Evolutionary conservation across 2,329 filamentous ascomycete species (phyloP).

Genomic region (Penicillium sumatraense): DNA sequence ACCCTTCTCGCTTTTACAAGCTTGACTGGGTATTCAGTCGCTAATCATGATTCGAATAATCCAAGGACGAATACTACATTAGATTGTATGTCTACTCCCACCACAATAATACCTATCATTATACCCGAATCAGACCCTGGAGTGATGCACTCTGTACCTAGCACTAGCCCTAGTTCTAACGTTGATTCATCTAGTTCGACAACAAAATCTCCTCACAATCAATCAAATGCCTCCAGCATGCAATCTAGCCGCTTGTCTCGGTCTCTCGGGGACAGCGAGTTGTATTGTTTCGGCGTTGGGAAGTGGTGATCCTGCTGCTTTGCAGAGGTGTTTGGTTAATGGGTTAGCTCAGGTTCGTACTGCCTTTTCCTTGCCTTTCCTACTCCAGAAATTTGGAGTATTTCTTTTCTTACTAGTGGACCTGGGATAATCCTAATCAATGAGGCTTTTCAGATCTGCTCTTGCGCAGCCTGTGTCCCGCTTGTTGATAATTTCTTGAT

Average conservation of each 20-base stretch:
- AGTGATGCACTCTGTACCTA: too few species aligned
- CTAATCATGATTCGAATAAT: background rate
- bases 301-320: constrained; percentile 17
- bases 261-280: constrained; percentile 17
- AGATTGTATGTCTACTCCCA: background rate
- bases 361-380: too few species aligned
- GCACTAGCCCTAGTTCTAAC: too few species aligned
- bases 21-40: background rate
- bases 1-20: constrained; percentile 9
- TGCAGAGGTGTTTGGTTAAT: constrained; percentile 20
- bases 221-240: constrained; percentile 21
- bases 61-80: background rate
- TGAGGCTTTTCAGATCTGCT: constrained; percentile 24
- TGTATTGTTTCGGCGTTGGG: constrained; percentile 23
- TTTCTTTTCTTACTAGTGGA: too few species aligned
- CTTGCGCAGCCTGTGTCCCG: constrained; percentile 25
- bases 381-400: too few species aligned
- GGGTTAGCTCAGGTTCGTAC: constrained; percentile 18
- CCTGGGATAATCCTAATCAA: too few species aligned
- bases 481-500: constrained; percentile 12
- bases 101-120: too few species aligned
- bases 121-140: too few species aligned
- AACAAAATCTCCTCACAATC: constrained; percentile 18
- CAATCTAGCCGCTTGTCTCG: constrained; percentile 23
- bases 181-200: constrained; percentile 11